Evolutionary conservation across 2,329 filamentous ascomycete genomes (phyloP), one percentile per base, ranked within the genome.

Genomic region (Fusarium aywerte): DNA sequence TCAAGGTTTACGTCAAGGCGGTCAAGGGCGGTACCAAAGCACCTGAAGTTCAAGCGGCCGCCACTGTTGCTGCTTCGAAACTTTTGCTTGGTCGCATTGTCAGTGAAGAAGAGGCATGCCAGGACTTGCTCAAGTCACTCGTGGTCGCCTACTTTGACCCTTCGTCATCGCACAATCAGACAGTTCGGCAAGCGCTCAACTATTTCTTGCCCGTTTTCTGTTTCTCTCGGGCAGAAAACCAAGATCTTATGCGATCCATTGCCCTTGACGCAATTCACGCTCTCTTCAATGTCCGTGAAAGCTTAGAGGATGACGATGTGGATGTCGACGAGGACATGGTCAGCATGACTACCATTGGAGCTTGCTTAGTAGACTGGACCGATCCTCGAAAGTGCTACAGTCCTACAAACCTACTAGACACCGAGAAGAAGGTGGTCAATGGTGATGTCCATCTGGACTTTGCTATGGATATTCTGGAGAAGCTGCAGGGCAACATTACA

Each of bases 151-250:
- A 97, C 80, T 98, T 98, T 78, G 91, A 96, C 73, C 93, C 95
- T 0, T 88, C 91, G 6, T 96, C 92, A 5, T 85, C 87, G 1
- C 84, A 86, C 27, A 97, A 97, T 75, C 90, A 95, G 69, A 89
- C 89, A 10, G 89, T 97, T 8, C 85, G 93, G 21, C 95, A 98
- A 78, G 90, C 92, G 0, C 83, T 98, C 53, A 93, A 92, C 68
- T 98, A 98, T 78, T 97, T 97, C 84, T 82, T 98, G 33, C 95
- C 95, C 0, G 94, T 97, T 0, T 98, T 96, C 81, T 96, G 92
- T 77, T 97, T 95, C 78, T 94, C 91, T 9, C 87, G 92, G 4
- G 78, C 89, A 5, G 90, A 92, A 66, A 97, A 97, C 73, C 93
- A 96, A 66, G 86, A 90, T 27, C 85, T 93, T 32, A 93, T 98